These are phyloP conservation scores for Plasmodium vivax DNA, from an alignment of 169 alveolate genomes.

Conservation along the genomic window DNA sequence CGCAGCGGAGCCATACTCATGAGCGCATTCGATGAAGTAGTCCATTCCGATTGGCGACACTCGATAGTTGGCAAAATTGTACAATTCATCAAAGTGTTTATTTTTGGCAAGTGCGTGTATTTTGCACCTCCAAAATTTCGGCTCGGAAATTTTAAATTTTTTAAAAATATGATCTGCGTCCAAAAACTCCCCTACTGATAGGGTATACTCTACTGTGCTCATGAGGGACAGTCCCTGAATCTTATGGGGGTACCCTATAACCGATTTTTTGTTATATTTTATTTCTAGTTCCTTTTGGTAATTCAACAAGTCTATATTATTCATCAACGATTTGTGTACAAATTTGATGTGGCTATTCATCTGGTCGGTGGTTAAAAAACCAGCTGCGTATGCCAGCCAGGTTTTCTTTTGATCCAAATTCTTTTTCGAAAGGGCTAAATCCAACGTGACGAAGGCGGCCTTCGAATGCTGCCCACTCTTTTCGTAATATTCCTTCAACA, in stretches of 20 bases:
- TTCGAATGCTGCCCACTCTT: constrained; percentile 65
- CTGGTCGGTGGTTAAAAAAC: constrained; percentile 45
- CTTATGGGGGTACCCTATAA: constrained; percentile 75
- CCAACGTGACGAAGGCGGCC: constrained; percentile 66
- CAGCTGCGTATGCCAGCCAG: constrained; percentile 73
- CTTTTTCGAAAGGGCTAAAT: constrained; percentile 48
- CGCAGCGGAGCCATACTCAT: constrained; percentile 42
- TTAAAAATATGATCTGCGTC: constrained; percentile 77
- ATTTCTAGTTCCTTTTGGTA: constrained; percentile 76
- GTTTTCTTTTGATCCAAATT: constrained; percentile 48
- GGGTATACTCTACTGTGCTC: constrained; percentile 73
- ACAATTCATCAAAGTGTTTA: constrained; percentile 77
- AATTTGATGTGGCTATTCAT: constrained; percentile 58
- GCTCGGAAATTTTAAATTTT: constrained; percentile 76
- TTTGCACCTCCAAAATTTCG: constrained; percentile 78
- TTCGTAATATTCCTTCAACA: constrained; percentile 66
- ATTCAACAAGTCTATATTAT: constrained; percentile 30
- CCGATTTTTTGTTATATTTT: constrained; percentile 70
- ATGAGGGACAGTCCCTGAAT: constrained; percentile 76
- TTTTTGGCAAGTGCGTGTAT: constrained; percentile 75
- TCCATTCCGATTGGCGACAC: constrained; percentile 81
- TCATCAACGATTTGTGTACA: constrained; percentile 54
- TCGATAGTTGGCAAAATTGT: constrained; percentile 74
- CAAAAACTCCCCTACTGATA: constrained; percentile 65
- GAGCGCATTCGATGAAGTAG: constrained; percentile 69